Evolutionary conservation across 768 basidiomycete species (phyloP), one percentile per base, ranked within the genome.

Genomic region (Boletus barrowsii): DNA sequence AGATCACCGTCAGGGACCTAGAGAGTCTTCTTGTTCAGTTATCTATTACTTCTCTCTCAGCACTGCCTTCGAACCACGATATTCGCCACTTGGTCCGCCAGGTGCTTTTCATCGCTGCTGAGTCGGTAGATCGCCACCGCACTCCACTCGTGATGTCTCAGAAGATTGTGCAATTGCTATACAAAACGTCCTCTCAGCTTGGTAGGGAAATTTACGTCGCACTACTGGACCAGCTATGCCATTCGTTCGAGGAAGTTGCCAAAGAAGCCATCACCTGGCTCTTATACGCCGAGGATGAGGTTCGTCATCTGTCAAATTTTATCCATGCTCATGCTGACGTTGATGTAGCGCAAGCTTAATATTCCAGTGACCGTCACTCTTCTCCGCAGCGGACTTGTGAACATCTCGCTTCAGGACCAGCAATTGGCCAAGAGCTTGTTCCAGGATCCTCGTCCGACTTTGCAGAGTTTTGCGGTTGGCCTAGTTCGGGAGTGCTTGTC

Each of bases 251-350:
- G 61, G 92, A 96, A 59, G 96, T 98, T 42, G 91, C 89, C 17
- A 94, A 94, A 70, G 97, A 99, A 73, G 97, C 96, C 7, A 89
- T 94, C 47, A 90, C 90, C 2, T 99, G 97, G 97, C 76, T 99
- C 45, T 75, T 98, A 42, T 97, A 93, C 67, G 91, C 97, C 4
- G 95, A 98, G 67, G 97, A 99, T 67, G 91, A 95, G 76, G 93
- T 94, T 52, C 52, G 83, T 75, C 6, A 11, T 42, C 33, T 24
- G 17, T 59, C 13, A 18, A 26, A 14, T 9, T 33, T 39, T 20
- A 17, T 35, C 50, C 26, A 41, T 45, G 36, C 35, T 42, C 37
- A 26, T 55, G 1, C 50, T 61, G 37, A 60, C 43, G 41, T 50
- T 57, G 15, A 32, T 53, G 45, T 62, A 95, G 92, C 92, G 97